phyloP scores from a whole-genome alignment of 345 rosid species.

The Geranium brycei region DNA sequence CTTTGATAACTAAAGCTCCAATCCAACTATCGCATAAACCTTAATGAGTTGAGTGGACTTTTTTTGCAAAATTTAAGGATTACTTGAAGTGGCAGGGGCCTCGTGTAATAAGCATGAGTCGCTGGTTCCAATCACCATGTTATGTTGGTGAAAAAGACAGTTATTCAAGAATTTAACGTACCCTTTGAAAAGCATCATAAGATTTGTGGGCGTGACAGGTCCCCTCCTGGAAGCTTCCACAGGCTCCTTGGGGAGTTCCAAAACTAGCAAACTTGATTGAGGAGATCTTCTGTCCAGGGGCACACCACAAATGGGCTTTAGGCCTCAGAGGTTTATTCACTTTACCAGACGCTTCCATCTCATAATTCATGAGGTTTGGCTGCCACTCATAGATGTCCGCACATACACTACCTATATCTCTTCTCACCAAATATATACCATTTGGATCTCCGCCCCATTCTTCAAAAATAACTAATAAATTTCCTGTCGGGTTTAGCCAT shows the following conservation, averaged over 20 bases:
- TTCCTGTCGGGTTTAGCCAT: slow-evolving; percentile 17
- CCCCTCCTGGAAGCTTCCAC: slow-evolving; percentile 78
- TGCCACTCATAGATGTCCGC: slow-evolving; percentile 94
- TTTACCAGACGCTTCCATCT: slow-evolving; percentile 74
- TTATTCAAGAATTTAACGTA: slow-evolving; percentile 13
- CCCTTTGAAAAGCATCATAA: slow-evolving; percentile 85
- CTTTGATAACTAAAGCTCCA: too few species aligned
- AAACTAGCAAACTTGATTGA: slow-evolving; percentile 88
- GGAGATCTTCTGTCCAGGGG: slow-evolving; percentile 68
- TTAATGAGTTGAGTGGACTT: too few species aligned
- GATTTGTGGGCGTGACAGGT: slow-evolving; percentile 91
- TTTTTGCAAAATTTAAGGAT: too few species aligned
- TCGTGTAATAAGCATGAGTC: too few species aligned
- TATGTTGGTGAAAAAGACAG: neutral
- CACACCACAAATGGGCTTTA: slow-evolving; percentile 73
- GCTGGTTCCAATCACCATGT: too few species aligned
- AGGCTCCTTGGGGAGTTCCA: slow-evolving; percentile 79
- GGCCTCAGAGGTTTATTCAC: slow-evolving; percentile 75
- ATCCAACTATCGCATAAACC: too few species aligned
- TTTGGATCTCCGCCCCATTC: slow-evolving; percentile 17
- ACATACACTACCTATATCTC: slow-evolving; percentile 67
- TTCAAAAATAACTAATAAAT: slow-evolving; percentile 12
- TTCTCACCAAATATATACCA: slow-evolving; percentile 13
- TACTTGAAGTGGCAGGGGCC: too few species aligned
- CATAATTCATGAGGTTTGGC: slow-evolving; percentile 70